Evolutionary conservation across 495 filamentous ascomycete genomes (phyloP), one percentile per base, ranked within the genome.

Genomic region (Chlorociboria aeruginascens): DNA sequence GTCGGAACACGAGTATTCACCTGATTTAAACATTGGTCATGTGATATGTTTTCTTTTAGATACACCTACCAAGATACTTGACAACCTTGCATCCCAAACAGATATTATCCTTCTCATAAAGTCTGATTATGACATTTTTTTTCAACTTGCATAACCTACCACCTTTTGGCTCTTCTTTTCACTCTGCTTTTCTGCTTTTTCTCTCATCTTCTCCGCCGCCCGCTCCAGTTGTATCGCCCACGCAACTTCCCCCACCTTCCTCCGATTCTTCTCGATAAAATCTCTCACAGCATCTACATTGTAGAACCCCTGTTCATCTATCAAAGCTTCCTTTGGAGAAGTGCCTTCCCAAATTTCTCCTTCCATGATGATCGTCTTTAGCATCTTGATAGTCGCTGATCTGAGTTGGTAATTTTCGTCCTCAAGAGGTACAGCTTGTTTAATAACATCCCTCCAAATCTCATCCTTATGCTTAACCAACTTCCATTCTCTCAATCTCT

Each of bases 241-340:
- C 0, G 65, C 65, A n/a, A 56, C 46, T 7, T 61, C 43, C 0
- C 62, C 61, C 1, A 71, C 58, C 16, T 37, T n/a, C 34, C 38
- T 50, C 63, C 65, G 65, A 30, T 66, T 63, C 0, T 56, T 30
- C 20, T 12, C 8, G 6, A 76, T 60, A 36, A 69, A 76, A 3
- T 31, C 17, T 20, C 52, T 55, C 7, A 66, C 62, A 1, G 33
- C 49, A 1, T 61, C 61, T 7, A 61, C 51, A 54, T 68, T 48
- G 35, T 65, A 71, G 29, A 68, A 51, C 0, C 70, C 70, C n/a
- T 64, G 50, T 0, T 35, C 41, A 12, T 63, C 50, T 25, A 44
- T 59, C 2, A 64, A 43, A 0, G 58, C 20, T 6, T 29, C 32
- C 0, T 57, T 25, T 4, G 58, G 53, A 2, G 32, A 25, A 16